phyloP scores from a whole-genome alignment of 768 basidiomycete species.

The Crassisporium funariophilum region DNA sequence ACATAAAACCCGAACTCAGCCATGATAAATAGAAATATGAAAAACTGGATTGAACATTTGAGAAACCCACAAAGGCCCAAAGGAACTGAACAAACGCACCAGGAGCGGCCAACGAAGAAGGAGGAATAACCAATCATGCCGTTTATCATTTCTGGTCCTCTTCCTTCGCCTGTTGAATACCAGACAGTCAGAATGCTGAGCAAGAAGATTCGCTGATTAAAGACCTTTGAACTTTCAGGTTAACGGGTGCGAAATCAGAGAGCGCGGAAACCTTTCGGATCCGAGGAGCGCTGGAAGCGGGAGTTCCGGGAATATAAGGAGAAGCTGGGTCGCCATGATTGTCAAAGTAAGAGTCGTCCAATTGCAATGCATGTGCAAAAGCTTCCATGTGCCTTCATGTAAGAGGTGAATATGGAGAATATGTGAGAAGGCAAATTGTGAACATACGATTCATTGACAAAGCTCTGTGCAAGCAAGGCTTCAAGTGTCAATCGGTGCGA shows the following conservation, averaged over 20 bases:
- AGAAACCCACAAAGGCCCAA: neutral
- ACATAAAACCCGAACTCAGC: conserved; percentile 87
- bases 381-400: conserved; percentile 58
- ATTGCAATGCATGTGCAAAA: conserved; percentile 72
- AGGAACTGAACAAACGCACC: conserved; percentile 42
- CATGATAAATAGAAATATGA: conserved; percentile 84
- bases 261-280: conserved; percentile 81
- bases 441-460: conserved; percentile 72
- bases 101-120: conserved; percentile 87
- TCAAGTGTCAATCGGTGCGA: conserved; percentile 24
- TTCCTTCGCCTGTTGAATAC: conserved; percentile 30
- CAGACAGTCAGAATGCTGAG: neutral
- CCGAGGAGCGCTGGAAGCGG: conserved; percentile 39
- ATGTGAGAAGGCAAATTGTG: neutral
- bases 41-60: conserved; percentile 46
- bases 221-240: conserved; percentile 83
- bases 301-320: conserved; percentile 42
- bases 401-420: conserved; percentile 9
- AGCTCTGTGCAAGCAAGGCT: conserved; percentile 51
- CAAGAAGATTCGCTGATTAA: conserved; percentile 18
- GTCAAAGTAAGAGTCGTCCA: conserved; percentile 54
- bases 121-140: conserved; percentile 75
- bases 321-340: conserved; percentile 34
- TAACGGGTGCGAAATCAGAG: conserved; percentile 89
- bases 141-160: conserved; percentile 41